phyloP scores from a whole-genome alignment of 441 rosid species.

The Eutrema salsugineum region DNA sequence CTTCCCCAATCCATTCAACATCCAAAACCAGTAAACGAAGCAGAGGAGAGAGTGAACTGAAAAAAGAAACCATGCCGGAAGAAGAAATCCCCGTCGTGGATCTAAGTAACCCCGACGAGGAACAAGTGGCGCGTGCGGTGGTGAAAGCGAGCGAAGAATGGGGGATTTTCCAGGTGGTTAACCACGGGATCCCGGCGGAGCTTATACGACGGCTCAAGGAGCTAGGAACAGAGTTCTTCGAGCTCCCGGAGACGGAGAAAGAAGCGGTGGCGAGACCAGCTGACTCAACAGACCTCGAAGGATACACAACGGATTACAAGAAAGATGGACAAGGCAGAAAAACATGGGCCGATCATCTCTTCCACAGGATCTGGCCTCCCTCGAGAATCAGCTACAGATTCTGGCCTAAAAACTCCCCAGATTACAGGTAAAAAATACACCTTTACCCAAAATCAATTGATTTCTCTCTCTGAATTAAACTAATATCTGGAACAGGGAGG shows the following conservation, averaged over 20 bases:
- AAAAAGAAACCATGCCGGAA: too few relatives aligned
- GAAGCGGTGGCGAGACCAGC: constrained; percentile 41
- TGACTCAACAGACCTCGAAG: constrained; percentile 39
- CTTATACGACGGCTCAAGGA: constrained; percentile 38
- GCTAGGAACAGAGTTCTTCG: constrained; percentile 41
- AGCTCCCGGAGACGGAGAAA: constrained; percentile 55
- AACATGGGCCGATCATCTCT: constrained; percentile 73
- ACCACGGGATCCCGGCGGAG: constrained; percentile 31
- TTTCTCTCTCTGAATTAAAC: too few relatives aligned
- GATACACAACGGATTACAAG: constrained; percentile 48
- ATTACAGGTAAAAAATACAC: too few relatives aligned
- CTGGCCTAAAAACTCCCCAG: constrained; percentile 66
- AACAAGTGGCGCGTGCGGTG: constrained; percentile 20
- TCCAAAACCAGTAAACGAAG: too few relatives aligned
- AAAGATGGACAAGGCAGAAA: constrained; percentile 45
- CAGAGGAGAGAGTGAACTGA: too few relatives aligned
- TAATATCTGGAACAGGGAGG: too few relatives aligned
- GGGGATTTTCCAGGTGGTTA: constrained; percentile 57
- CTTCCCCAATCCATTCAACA: too few relatives aligned
- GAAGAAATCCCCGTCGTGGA: constrained; percentile 37
- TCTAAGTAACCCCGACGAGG: constrained; percentile 25
- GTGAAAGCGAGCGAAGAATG: constrained; percentile 38
- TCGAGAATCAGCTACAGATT: constrained; percentile 37
- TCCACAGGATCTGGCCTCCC: constrained; percentile 76
- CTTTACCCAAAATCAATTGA: too few relatives aligned